These are phyloP conservation scores for Verticillium alfalfae DNA, from an alignment of 2,329 filamentous ascomycete species.

Conservation along the genomic window DNA sequence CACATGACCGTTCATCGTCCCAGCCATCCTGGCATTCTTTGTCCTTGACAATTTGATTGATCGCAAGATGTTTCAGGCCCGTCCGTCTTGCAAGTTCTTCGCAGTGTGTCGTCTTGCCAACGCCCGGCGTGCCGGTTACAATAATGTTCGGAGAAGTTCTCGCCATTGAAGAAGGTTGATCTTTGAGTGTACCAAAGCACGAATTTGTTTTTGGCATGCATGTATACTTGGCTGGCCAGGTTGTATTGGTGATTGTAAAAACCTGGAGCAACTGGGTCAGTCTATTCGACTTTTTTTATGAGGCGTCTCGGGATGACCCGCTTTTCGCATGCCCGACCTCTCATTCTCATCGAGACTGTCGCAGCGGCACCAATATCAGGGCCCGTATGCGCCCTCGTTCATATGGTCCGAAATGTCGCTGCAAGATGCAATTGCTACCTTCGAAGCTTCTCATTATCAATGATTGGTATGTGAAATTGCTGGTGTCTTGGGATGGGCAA, in stretches of 20 bases:
- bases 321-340: neutral
- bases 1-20: constrained; percentile 79
- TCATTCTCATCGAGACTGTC: neutral
- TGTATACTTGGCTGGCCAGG: neutral
- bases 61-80: constrained; percentile 73
- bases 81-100: constrained; percentile 72
- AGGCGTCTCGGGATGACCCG: neutral
- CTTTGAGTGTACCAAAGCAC: neutral
- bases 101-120: constrained; percentile 91
- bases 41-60: constrained; percentile 91
- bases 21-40: constrained; percentile 80
- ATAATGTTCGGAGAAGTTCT: constrained; percentile 77
- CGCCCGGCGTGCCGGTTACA: constrained; percentile 90
- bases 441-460: too few relatives aligned
- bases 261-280: neutral
- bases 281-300: neutral
- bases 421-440: too few relatives aligned
- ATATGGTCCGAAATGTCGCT: too few relatives aligned
- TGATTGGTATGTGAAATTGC: too few relatives aligned
- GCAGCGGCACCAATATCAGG: too few relatives aligned
- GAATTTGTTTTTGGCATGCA: neutral
- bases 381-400: too few relatives aligned
- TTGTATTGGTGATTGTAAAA: neutral
- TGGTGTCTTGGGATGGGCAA: too few relatives aligned
- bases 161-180: constrained; percentile 8